Base-by-base conservation (phyloP, 345 rosid genomes). In the Citrus hindsii region DNA sequence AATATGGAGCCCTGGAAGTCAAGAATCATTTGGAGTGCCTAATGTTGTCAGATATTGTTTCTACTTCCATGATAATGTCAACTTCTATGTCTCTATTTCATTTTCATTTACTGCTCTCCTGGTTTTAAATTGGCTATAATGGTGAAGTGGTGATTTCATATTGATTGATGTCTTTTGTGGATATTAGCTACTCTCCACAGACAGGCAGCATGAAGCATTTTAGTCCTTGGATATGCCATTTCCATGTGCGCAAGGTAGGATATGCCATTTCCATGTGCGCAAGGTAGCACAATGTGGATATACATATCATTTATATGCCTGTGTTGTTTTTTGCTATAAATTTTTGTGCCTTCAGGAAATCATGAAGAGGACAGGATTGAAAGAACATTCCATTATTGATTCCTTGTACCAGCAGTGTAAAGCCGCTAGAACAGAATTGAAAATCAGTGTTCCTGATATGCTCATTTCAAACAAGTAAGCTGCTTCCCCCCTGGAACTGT, bases 151-250 rank as follows among this genome's bases (percentile, higher is more conserved):
- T 24, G 28, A 75, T 75, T 75, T 69, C 56, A 59, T 75, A 65
- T 42, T 69, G 76, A 69, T 59, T 84, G 38, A 75, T 84, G 40
- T 76, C 74, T 76, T 77, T 72, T 82, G 62, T 80, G 83, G 80
- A 72, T 74, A 72, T 77, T 82, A 91, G 99, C 76, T 91, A 83
- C 83, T 84, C 92, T 62, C 91, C 93, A 3, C 88, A 78, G 63
- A 69, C 78, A 30, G 67, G 77, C 53, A 63, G 83, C 30, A 76
- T 76, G 81, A 75, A 70, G 27, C 82, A 30, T 10, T 79, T 82
- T 75, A 83, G 90, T 84, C 93, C 95, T 46, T 96, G 97, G 99
- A 91, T 92, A 71, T 90, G 96, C 89, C 97, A 92, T 82, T 94
- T 94, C 72, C 94, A 92, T 81, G 77, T 94, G 65, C 69, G 79